Base-by-base conservation (phyloP, 192 early-diverging fungal species). In the Umbelopsis vinacea region DNA sequence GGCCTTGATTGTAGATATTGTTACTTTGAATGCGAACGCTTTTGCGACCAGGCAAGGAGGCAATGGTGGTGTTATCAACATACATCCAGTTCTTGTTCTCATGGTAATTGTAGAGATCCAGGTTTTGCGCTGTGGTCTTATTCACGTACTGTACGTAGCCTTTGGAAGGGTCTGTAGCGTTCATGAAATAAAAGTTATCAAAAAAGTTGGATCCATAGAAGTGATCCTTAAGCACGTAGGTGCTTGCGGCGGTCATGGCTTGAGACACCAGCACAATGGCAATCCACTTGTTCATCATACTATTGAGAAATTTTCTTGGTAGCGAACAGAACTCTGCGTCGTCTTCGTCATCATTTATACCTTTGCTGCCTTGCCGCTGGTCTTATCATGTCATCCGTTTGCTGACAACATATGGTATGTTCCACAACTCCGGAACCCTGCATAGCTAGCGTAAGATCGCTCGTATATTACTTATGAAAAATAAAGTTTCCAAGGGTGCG, bases 111-210 rank as follows among this genome's bases (percentile, higher is more conserved):
- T 37, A 29, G 26, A 63, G 57, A 10, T 48, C 35, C 14, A 35
- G n/a, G 11, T 23, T 11, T 29, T 24, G 45, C 19, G 79, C 79
- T 14, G 40, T 72, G 6, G 33, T 33, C 15, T 60, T 23, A 29
- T 81, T 46, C 7, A 81, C 54, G 23, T 82, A 81, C 22, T 75
- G 2, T 9, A 82, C 82, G 29, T 46, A 68, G 0, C 83, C 78
- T 12, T 84, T 52, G 17, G 78, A 79, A 24, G 82, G 79, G 21
- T 84, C 83, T 17, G 45, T 1, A 2, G 17, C 71, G 15, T 53
- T 74, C 48, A 74, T 79, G 43, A 81, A 84, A 53, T 45, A 66
- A 54, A 81, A 83, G n/a, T 55, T 23, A 33, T 83, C 70, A 43
- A 84, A 80, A 24, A 84, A 81, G 24, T 47, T 66, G 8, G 23